Base-by-base conservation (phyloP, 352 stramenopile species). In the Peronospora farinosa region DNA sequence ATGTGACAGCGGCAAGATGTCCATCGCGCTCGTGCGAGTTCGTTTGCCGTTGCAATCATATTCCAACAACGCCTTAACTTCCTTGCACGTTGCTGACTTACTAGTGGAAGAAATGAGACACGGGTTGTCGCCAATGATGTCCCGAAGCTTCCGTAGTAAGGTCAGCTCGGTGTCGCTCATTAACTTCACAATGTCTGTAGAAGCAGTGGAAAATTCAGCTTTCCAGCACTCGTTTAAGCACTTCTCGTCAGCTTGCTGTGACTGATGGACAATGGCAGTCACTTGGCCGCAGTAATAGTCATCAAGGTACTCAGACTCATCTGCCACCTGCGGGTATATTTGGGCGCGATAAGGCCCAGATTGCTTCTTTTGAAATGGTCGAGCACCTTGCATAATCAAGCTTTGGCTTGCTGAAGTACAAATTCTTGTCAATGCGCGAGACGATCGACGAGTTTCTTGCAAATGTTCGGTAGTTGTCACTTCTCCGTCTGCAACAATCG, bases 231-330 rank as follows among this genome's bases (percentile, higher is more conserved):
- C 48, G 1, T 47, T 57, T 10, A 69, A 75, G 48, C 78, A 89
- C 0, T 35, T 42, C 6, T 61, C 56, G 12, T 49, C 54, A 15
- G 51, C 39, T 6, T 49, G 37, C 5, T 71, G 27, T 40, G 74
- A 87, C 31, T 57, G 60, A 35, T 74, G 69, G 7, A 89, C 47
- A 36, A 72, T 70, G 9, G 46, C 48, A 37, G 59, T 69, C 38
- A 86, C 62, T 19, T 77, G 39, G 15, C 32, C 41, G 32, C 52
- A 65, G 45, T 89, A 61, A 33, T 67, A 80, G 39, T 90, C 69
- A 25, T 90, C 78, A 13, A 88, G 32, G 33, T 83, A 84, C 48
- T 90, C 76, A 0, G 72, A 86, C 47, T 81, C 63, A 32, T 86
- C 74, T 5, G 48, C 48, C 13, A 68, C 57, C 27, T 60, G 52